A percentile compares a stretch with the other conserved stretches of the same genome.
Conservation (phyloP, 169 alveolate species). For the Cardiosporidium cionae region DNA sequence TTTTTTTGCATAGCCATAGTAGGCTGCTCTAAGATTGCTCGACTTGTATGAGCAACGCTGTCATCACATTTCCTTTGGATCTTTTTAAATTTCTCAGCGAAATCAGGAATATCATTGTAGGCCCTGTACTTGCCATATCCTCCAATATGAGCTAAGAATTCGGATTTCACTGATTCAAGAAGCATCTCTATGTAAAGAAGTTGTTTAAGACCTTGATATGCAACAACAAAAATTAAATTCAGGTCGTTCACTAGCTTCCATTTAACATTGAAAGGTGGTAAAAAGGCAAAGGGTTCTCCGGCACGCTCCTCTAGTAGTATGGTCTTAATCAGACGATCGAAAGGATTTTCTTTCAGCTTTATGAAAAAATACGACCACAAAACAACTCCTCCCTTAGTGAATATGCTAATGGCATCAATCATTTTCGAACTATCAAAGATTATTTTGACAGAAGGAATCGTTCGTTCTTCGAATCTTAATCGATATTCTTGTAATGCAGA, state of each 20-base stretch:
- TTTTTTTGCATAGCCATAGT: no score
- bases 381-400: constrained; percentile 36
- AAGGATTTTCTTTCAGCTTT: constrained; percentile 28
- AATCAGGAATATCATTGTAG: no score
- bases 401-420: constrained; percentile 44
- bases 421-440: constrained; percentile 13
- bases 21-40: no score
- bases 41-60: no score
- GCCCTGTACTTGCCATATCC: background rate
- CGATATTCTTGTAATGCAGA: no score
- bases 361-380: constrained; percentile 6
- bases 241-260: constrained; percentile 36
- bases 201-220: constrained; percentile 35
- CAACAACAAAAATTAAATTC: constrained; percentile 39
- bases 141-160: background rate
- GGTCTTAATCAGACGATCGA: constrained; percentile 30
- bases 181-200: constrained; percentile 29
- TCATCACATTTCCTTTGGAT: no score
- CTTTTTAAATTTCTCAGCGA: no score
- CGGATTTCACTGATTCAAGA: background rate
- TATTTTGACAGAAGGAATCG: no score
- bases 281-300: constrained; percentile 21
- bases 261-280: constrained; percentile 25
- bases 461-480: no score
- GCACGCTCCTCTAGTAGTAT: constrained; percentile 48